Percentiles rank a stretch among this genome's conserved stretches.
phyloP scores from a whole-genome alignment of 2,329 filamentous ascomycete genomes.

The Penicillium vulpinum region DNA sequence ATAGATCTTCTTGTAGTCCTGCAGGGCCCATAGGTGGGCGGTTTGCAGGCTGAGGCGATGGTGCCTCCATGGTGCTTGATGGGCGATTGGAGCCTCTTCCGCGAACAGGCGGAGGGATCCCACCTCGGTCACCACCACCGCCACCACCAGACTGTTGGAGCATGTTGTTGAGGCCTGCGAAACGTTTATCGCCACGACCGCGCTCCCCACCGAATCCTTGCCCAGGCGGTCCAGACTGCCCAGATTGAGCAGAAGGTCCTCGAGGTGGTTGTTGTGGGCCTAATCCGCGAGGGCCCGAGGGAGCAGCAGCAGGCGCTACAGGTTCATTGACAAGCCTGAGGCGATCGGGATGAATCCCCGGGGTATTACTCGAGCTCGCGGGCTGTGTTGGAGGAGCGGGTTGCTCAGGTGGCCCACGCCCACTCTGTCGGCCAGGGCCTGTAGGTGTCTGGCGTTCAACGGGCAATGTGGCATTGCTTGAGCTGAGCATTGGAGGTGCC shows the following conservation, averaged over 20 bases:
- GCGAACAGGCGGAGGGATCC: constrained; percentile 39
- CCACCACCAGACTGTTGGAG: constrained; percentile 46
- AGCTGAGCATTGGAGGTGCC: constrained; percentile 19
- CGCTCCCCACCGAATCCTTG: constrained; percentile 39
- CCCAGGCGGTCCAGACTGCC: constrained; percentile 38
- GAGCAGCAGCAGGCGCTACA: background rate
- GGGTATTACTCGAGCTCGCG: constrained; percentile 36
- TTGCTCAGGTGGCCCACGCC: constrained; percentile 37
- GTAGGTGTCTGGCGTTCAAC: constrained; percentile 46
- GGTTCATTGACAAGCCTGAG: constrained; percentile 44
- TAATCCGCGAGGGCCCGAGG: constrained; percentile 14
- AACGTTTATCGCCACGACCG: constrained; percentile 48
- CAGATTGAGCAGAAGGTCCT: constrained; percentile 39
- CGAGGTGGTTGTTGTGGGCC: constrained; percentile 27
- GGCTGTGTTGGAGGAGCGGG: constrained; percentile 33
- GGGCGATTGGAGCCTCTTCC: constrained; percentile 43
- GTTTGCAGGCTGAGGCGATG: constrained; percentile 32
- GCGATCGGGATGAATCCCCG: constrained; percentile 57
- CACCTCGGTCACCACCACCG: constrained; percentile 31
- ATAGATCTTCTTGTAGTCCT: constrained; percentile 30
- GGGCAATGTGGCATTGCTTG: constrained; percentile 24
- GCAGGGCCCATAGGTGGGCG: constrained; percentile 35
- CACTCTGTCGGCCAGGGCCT: constrained; percentile 43
- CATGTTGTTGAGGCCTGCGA: constrained; percentile 49
- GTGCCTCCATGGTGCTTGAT: constrained; percentile 29